Conservation (phyloP, 768 basidiomycete species). For the Flagelloscypha sp. region DNA sequence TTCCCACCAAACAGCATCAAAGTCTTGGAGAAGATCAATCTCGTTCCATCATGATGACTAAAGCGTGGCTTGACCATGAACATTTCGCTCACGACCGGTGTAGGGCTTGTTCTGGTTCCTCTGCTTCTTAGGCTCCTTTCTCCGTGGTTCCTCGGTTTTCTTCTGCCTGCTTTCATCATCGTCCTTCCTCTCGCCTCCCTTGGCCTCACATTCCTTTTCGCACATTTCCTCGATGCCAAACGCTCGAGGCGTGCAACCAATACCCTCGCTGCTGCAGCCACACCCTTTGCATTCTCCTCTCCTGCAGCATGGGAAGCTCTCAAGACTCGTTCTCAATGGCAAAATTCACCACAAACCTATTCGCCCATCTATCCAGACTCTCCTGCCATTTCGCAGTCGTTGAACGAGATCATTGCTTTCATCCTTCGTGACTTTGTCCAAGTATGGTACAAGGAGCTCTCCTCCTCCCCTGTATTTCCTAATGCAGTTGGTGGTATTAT, state of each 20-base stretch:
- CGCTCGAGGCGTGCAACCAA: conserved; percentile 21
- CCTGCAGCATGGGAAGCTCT: conserved; percentile 94
- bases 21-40: too few relatives aligned
- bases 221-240: conserved; percentile 48
- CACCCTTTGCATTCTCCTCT: conserved; percentile 79
- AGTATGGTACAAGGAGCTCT: conserved; percentile 83
- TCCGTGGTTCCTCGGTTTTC: too few relatives aligned
- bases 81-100: too few relatives aligned
- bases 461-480: conserved; percentile 84
- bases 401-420: conserved; percentile 77
- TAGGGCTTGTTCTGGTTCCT: too few relatives aligned
- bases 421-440: conserved; percentile 82
- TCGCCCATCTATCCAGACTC: conserved; percentile 59
- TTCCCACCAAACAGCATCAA: too few relatives aligned
- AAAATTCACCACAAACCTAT: conserved; percentile 57
- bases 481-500: conserved; percentile 71
- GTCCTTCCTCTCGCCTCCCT: conserved; percentile 44
- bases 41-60: too few relatives aligned
- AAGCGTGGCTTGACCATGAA: too few relatives aligned
- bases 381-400: conserved; percentile 54
- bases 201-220: conserved; percentile 45
- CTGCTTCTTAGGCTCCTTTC: too few relatives aligned
- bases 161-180: conserved; percentile 50
- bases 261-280: conserved; percentile 48
- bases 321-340: conserved; percentile 84